These are phyloP conservation scores for Elymus sibiricus DNA, from an alignment of 176 grass and related monocot genomes.

Conservation along the genomic window DNA sequence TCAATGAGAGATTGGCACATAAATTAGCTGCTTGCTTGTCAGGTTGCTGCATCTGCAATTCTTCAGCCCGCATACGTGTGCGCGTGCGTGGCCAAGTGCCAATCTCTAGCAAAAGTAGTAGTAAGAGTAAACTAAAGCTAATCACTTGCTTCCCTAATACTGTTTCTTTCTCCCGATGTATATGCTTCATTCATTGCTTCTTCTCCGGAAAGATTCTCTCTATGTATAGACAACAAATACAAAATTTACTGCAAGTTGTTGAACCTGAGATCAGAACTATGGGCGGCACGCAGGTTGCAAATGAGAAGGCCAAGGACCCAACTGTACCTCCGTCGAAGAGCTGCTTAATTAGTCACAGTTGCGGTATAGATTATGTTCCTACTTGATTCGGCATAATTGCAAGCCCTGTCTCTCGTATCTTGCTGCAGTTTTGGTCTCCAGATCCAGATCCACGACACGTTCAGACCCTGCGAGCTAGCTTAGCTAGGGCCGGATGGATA, in stretches of 20 bases:
- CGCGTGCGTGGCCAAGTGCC: neutral
- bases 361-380: neutral
- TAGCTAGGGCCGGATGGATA: too few relatives aligned
- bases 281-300: conserved; percentile 29
- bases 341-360: neutral
- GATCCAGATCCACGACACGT: neutral
- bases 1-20: neutral
- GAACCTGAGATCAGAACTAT: neutral
- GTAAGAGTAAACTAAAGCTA: neutral
- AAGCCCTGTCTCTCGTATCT: neutral
- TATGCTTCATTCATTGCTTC: neutral
- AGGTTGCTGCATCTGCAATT: neutral
- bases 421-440: neutral
- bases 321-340: neutral
- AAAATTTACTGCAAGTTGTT: neutral
- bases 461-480: neutral
- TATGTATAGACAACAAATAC: neutral
- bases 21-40: neutral
- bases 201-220: neutral
- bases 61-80: neutral
- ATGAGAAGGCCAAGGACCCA: neutral
- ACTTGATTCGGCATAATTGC: neutral
- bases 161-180: neutral
- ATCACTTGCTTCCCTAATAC: neutral
- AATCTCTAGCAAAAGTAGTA: neutral